A percentile compares a stretch with the other conserved stretches of the same genome.
These are phyloP conservation scores for Sphagnurus paluster DNA, from an alignment of 1,284 basidiomycete species.

Conservation along the genomic window DNA sequence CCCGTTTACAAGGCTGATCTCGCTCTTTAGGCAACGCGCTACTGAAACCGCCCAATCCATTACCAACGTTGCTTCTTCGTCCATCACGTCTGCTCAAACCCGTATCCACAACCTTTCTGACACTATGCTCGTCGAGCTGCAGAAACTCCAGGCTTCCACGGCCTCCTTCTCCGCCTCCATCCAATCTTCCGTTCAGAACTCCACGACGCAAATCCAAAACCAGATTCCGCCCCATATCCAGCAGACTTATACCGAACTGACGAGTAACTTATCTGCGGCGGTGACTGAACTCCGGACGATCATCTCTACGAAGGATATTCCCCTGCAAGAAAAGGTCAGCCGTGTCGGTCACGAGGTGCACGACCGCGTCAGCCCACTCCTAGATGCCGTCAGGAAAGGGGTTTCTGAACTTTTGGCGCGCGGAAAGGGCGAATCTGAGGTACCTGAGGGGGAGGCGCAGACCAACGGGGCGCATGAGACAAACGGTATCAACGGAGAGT, in stretches of 20 bases:
- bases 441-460: conserved; percentile 1
- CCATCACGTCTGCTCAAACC: conserved; percentile 48
- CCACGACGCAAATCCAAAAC: conserved; percentile 34
- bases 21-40: conserved; percentile 56
- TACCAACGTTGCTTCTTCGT: conserved; percentile 54
- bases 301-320: conserved; percentile 51
- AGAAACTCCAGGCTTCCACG: conserved; percentile 63
- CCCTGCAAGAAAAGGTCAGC: conserved; percentile 58
- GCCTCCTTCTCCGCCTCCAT: conserved; percentile 54
- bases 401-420: conserved; percentile 33
- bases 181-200: conserved; percentile 45
- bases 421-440: conserved; percentile 20
- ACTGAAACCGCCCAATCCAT: conserved; percentile 66
- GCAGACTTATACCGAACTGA: conserved; percentile 35
- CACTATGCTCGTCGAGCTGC: conserved; percentile 62
- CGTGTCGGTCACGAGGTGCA: conserved; percentile 59
- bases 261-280: conserved; percentile 45
- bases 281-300: conserved; percentile 53
- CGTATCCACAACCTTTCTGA: conserved; percentile 59
- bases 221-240: conserved; percentile 39
- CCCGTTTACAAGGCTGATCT: conserved; percentile 8
- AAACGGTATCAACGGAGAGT: no score
- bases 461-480: neutral
- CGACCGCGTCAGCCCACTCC: conserved; percentile 56
- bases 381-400: conserved; percentile 41